A percentile compares a stretch with the other conserved stretches of the same genome.
These are phyloP conservation scores for Dioszegia crocea DNA, from an alignment of 768 basidiomycete genomes.

Conservation along the genomic window DNA sequence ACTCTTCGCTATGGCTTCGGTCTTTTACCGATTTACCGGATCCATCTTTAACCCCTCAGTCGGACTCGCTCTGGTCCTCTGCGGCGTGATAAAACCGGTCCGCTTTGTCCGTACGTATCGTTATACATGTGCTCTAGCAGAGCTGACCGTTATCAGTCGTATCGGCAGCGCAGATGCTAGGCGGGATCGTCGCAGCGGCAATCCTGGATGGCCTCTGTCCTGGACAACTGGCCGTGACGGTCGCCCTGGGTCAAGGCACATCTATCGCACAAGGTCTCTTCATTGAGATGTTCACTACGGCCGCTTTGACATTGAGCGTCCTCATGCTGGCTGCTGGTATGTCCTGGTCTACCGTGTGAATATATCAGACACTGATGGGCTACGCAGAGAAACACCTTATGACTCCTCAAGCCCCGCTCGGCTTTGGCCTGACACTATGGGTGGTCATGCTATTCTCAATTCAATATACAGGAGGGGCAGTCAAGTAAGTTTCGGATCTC, in stretches of 20 bases:
- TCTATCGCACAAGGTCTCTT: slow-evolving; percentile 40
- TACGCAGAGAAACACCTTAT: slow-evolving; percentile 30
- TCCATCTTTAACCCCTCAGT: slow-evolving; percentile 44
- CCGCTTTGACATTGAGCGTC: slow-evolving; percentile 38
- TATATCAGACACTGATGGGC: neutral
- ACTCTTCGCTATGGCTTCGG: slow-evolving; percentile 37
- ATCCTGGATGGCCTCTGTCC: slow-evolving; percentile 43
- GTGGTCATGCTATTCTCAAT: slow-evolving; percentile 43
- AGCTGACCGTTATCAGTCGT: slow-evolving; percentile 18
- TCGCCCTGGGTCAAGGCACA: slow-evolving; percentile 32
- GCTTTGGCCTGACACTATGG: slow-evolving; percentile 42
- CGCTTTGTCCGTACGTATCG: slow-evolving; percentile 37
- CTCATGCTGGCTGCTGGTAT: slow-evolving; percentile 47
- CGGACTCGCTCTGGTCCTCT: slow-evolving; percentile 35
- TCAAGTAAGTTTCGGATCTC: slow-evolving; percentile 36
- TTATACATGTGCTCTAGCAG: no score
- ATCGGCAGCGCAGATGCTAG: slow-evolving; percentile 35
- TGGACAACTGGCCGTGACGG: slow-evolving; percentile 25
- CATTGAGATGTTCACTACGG: slow-evolving; percentile 48
- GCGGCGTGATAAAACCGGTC: slow-evolving; percentile 42
- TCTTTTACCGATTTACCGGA: slow-evolving; percentile 48
- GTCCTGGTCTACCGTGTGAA: neutral
- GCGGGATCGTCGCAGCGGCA: slow-evolving; percentile 37
- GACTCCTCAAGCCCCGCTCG: slow-evolving; percentile 42
- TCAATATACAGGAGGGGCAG: slow-evolving; percentile 43